phyloP scores from a whole-genome alignment of 2,329 filamentous ascomycete species.

The Epichloe hybrida region DNA sequence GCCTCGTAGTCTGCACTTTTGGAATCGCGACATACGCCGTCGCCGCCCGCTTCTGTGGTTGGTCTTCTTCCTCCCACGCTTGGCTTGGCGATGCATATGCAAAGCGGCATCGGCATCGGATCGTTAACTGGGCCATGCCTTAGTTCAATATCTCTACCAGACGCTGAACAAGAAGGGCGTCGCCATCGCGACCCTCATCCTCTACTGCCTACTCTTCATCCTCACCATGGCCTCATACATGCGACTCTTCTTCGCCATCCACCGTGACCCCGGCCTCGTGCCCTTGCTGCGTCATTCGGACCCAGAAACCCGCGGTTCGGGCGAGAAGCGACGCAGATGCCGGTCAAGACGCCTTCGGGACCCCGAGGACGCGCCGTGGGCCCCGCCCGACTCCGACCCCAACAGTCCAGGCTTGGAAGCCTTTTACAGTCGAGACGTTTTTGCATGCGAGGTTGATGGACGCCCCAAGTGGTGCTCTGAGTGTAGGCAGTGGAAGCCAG shows the following conservation, averaged over 20 bases:
- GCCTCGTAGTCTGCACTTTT: conserved; percentile 51
- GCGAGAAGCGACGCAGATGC: conserved; percentile 6
- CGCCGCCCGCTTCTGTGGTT: conserved; percentile 25
- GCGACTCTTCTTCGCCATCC: conserved; percentile 55
- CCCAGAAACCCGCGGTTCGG: conserved; percentile 13
- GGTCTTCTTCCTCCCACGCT: neutral
- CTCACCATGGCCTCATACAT: conserved; percentile 55
- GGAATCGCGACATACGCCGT: conserved; percentile 61
- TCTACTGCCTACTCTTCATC: conserved; percentile 61
- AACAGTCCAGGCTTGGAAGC: conserved; percentile 55
- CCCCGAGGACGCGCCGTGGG: conserved; percentile 18
- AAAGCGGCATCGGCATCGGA: too few relatives aligned
- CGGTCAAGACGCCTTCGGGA: conserved; percentile 9
- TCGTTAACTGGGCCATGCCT: too few relatives aligned
- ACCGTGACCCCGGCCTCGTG: conserved; percentile 59
- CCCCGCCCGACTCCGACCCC: conserved; percentile 31
- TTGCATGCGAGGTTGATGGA: conserved; percentile 71
- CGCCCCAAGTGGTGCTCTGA: conserved; percentile 75
- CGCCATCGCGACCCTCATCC: conserved; percentile 54
- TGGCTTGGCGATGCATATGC: too few relatives aligned
- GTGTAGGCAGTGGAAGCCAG: conserved; percentile 79
- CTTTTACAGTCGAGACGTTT: conserved; percentile 74
- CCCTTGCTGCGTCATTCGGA: conserved; percentile 36
- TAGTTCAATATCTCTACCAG: conserved; percentile 56
- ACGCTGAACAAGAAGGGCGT: conserved; percentile 33